A percentile compares a stretch with the other conserved stretches of the same genome.
Evolutionary conservation across 495 filamentous ascomycete species (phyloP).

Genomic region (Cudoniella acicularis): DNA sequence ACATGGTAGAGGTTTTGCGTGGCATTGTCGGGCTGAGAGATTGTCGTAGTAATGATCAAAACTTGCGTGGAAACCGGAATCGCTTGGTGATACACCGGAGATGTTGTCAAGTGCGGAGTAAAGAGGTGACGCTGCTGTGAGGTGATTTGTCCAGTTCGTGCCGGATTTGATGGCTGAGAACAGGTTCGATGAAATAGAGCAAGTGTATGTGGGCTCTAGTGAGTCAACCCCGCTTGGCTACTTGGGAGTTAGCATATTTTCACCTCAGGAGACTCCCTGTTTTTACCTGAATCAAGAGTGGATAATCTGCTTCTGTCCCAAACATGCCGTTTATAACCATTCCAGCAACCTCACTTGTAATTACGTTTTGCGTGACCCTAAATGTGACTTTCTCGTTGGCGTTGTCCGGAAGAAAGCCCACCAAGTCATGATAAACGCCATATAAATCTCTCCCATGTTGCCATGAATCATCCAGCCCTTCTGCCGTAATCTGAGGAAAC

Average conservation of each 20-base stretch:
- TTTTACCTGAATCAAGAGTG: conserved; percentile 45
- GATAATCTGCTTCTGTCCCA: conserved; percentile 30
- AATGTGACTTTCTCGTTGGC: conserved; percentile 43
- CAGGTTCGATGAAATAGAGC: conserved; percentile 40
- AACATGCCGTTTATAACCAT: conserved; percentile 62
- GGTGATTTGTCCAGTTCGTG: conserved; percentile 51
- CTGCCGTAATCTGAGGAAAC: conserved; percentile 66
- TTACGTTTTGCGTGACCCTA: conserved; percentile 65
- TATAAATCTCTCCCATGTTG: conserved; percentile 64
- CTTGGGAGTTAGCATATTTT: not conserved
- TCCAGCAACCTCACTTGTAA: conserved; percentile 67
- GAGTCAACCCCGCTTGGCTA: conserved; percentile 51
- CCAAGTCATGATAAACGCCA: conserved; percentile 56
- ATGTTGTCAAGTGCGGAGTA: conserved; percentile 53
- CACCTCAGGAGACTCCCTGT: not conserved
- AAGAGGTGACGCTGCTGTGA: conserved; percentile 47
- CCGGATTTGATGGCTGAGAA: conserved; percentile 40
- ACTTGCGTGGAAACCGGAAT: conserved; percentile 55
- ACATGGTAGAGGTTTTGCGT: conserved; percentile 60
- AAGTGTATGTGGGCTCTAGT: conserved; percentile 61
- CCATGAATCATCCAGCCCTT: conserved; percentile 60
- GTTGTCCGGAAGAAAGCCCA: conserved; percentile 52
- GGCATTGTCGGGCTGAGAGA: conserved; percentile 64
- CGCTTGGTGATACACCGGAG: conserved; percentile 50
- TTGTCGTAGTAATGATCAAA: conserved; percentile 76